A percentile compares a stretch with the other conserved stretches of the same genome.
Conservation (phyloP, 2,329 filamentous ascomycete genomes). For the Fusarium concolor region DNA sequence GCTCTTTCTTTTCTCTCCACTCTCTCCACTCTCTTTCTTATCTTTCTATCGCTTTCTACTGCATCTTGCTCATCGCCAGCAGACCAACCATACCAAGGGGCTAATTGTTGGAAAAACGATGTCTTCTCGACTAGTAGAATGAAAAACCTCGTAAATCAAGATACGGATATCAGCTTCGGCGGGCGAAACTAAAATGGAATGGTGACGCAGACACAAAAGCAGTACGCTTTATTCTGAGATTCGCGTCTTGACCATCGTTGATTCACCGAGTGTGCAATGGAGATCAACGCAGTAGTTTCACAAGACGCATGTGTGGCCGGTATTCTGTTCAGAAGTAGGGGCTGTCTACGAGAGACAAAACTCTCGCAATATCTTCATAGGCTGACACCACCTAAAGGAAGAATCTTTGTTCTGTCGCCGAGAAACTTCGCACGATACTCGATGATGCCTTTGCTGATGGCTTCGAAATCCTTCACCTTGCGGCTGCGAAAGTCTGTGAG, state of each 20-base stretch:
- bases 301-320: constrained; percentile 15
- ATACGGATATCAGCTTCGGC: neutral
- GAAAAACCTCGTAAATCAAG: constrained; percentile 30
- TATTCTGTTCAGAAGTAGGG: constrained; percentile 30
- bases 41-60: constrained; percentile 1
- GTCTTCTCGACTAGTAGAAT: constrained; percentile 12
- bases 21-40: neutral
- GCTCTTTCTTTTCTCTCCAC: constrained; percentile 12
- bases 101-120: constrained; percentile 6
- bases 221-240: constrained; percentile 1
- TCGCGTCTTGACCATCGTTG: constrained; percentile 4
- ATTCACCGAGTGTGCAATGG: constrained; percentile 41
- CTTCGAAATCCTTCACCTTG: constrained; percentile 73
- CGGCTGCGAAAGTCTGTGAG: constrained; percentile 69
- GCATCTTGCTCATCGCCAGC: neutral
- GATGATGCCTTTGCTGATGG: constrained; percentile 74
- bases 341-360: constrained; percentile 8
- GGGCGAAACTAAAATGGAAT: constrained; percentile 7
- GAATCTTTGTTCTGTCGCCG: constrained; percentile 71
- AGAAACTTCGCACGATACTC: constrained; percentile 74
- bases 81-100: constrained; percentile 15
- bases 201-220: neutral
- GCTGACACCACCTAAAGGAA: constrained; percentile 65
- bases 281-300: constrained; percentile 16
- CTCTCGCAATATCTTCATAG: constrained; percentile 44